Evolutionary conservation across 1,284 basidiomycete genomes (phyloP).

Genomic region (Boletellus sp.): DNA sequence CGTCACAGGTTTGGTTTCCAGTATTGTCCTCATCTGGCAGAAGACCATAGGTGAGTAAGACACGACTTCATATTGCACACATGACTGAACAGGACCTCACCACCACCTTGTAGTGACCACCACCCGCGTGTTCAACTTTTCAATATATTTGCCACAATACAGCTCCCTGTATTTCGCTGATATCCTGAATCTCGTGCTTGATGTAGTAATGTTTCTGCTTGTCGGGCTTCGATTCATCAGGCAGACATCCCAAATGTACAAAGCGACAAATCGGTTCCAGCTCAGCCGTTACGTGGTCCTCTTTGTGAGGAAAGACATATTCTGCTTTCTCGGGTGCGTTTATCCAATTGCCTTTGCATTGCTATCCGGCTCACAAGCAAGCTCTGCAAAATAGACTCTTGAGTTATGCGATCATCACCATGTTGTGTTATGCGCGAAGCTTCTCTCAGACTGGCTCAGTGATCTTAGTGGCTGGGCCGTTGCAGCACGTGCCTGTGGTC

Average conservation of each 20-base stretch:
- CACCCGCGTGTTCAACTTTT: neutral
- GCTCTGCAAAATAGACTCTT: neutral
- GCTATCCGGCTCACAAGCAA: neutral
- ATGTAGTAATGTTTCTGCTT: neutral
- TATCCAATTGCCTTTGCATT: neutral
- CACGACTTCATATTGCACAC: no score
- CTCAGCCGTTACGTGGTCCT: neutral
- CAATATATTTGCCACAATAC: neutral
- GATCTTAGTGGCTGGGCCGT: neutral
- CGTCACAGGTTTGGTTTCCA: neutral
- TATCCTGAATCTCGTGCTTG: neutral
- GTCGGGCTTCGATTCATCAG: neutral
- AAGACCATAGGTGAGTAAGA: neutral
- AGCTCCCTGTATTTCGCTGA: no score
- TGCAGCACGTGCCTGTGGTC: neutral
- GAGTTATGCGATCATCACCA: neutral
- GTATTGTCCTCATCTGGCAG: neutral
- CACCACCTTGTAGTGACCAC: neutral
- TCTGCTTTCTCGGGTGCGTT: neutral
- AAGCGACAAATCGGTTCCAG: neutral
- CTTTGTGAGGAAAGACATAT: neutral
- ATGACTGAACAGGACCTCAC: neutral
- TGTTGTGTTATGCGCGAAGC: neutral
- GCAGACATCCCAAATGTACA: neutral
- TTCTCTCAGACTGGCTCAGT: neutral